Percentiles rank a stretch among this genome's conserved stretches.
Conservation (phyloP, 805 yeast species). For the Teunomyces panamensis region DNA sequence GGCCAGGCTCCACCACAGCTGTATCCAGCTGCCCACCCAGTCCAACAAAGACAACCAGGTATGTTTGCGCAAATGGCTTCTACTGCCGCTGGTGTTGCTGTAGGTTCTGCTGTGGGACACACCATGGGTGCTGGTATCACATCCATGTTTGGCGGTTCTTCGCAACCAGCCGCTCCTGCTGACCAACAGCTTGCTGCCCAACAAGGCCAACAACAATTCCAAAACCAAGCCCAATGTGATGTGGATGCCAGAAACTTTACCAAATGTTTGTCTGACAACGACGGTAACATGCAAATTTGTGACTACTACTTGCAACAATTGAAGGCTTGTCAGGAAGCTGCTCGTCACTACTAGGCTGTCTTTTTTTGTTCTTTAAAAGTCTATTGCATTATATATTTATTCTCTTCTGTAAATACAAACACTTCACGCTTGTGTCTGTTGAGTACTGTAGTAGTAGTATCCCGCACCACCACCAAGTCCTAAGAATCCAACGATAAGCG, state of each 20-base stretch:
- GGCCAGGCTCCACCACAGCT: conserved; percentile 13
- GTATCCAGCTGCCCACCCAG: conserved; percentile 49
- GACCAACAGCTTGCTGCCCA: conserved; percentile 45
- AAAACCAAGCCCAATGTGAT: conserved; percentile 63
- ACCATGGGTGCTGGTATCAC: conserved; percentile 94
- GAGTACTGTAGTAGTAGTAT: conserved; percentile 18
- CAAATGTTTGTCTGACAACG: conserved; percentile 88
- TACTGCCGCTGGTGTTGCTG: conserved; percentile 99
- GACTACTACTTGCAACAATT: conserved; percentile 96
- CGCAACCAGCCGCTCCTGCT: conserved; percentile 46
- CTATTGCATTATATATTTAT: conserved; percentile 2
- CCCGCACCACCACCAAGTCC: conserved; percentile 29
- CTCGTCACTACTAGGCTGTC: conserved; percentile 62
- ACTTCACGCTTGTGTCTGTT: not conserved
- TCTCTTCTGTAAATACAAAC: conserved; percentile 2
- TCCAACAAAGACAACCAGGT: conserved; percentile 64
- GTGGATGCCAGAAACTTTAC: conserved; percentile 93
- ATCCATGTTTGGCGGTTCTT: conserved; percentile 73
- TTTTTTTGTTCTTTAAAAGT: not conserved
- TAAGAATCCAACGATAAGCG: conserved; percentile 20
- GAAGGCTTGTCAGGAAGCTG: conserved; percentile 95
- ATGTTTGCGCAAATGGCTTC: conserved; percentile 96
- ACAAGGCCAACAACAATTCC: conserved; percentile 32
- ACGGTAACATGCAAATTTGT: conserved; percentile 95
- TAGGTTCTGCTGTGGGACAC: conserved; percentile 96